phyloP scores from a whole-genome alignment of 306 rosid genomes.

The Astragalus membranaceus region DNA sequence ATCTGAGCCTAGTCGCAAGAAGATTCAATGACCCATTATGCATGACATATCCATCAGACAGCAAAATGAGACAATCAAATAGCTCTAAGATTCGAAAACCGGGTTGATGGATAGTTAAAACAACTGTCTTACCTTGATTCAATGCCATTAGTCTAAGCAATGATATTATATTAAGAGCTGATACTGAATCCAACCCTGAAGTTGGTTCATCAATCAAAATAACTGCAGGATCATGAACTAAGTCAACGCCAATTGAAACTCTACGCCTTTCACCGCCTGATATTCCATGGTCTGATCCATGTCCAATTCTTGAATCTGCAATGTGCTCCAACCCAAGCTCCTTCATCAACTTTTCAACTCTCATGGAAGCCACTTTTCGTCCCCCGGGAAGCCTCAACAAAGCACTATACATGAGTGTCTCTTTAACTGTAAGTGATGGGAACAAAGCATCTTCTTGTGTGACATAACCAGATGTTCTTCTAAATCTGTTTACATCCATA shows the following conservation, averaged over 20 bases:
- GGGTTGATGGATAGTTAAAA: constrained; percentile 91
- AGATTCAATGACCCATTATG: constrained; percentile 71
- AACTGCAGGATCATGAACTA: constrained; percentile 88
- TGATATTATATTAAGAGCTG: constrained; percentile 75
- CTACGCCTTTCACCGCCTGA: constrained; percentile 75
- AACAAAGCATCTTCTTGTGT: constrained; percentile 85
- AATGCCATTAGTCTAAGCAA: constrained; percentile 70
- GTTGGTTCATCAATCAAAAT: constrained; percentile 92
- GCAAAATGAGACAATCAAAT: constrained; percentile 55
- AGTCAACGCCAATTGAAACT: constrained; percentile 89
- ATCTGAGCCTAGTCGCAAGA: constrained; percentile 62
- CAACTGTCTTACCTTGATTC: constrained; percentile 69
- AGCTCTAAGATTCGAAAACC: constrained; percentile 80
- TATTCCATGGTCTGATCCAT: constrained; percentile 34
- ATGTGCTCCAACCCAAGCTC: constrained; percentile 75
- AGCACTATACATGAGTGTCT: constrained; percentile 86
- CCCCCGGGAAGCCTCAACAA: constrained; percentile 66
- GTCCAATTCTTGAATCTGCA: constrained; percentile 67
- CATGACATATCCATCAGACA: constrained; percentile 64
- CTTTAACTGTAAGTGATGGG: constrained; percentile 79
- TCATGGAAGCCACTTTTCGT: constrained; percentile 39
- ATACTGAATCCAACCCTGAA: constrained; percentile 95
- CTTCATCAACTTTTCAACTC: constrained; percentile 68
- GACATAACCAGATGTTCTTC: constrained; percentile 66
- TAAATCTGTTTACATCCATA: constrained; percentile 43